phyloP scores from a whole-genome alignment of 768 basidiomycete genomes.

The Suillus americanus region DNA sequence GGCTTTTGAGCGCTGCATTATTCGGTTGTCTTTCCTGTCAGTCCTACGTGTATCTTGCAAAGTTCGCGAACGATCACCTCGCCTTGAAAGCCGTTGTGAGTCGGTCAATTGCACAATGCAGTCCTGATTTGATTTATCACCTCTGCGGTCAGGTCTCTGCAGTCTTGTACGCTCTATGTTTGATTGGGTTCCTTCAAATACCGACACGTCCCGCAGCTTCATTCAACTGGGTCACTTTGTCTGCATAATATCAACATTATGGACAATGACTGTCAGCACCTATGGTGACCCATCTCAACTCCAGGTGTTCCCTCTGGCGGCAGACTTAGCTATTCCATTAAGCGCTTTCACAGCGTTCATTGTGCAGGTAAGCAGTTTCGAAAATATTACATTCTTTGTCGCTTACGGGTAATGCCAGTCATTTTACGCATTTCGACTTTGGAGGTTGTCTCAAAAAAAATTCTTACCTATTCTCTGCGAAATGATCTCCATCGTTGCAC shows the following conservation, averaged over 20 bases:
- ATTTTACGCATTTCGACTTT: slow-evolving; percentile 8
- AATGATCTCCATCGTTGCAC: neutral
- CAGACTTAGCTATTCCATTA: slow-evolving; percentile 3
- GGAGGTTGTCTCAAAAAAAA: neutral
- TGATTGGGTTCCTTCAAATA: neutral
- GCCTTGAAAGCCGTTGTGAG: slow-evolving; percentile 1
- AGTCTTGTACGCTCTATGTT: neutral
- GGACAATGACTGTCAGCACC: slow-evolving; percentile 5
- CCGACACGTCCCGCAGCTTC: neutral
- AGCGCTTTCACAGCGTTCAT: neutral
- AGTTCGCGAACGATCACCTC: slow-evolving; percentile 5
- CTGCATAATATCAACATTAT: slow-evolving; percentile 2
- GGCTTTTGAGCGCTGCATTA: slow-evolving; percentile 9
- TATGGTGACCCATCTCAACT: slow-evolving; percentile 3
- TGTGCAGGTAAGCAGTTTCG: slow-evolving; percentile 1
- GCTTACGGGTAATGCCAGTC: neutral
- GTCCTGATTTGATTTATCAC: neutral
- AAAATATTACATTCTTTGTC: neutral
- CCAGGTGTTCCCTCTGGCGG: neutral
- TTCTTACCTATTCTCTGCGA: slow-evolving; percentile 2
- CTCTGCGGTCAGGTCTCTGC: neutral
- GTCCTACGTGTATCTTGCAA: slow-evolving; percentile 13
- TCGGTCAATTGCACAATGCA: neutral
- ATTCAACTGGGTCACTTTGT: slow-evolving; percentile 5
- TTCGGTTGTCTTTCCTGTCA: slow-evolving; percentile 15